Percentiles rank a stretch among this genome's conserved stretches.
These are phyloP conservation scores for Aspergillus eucalypticola DNA, from an alignment of 2,329 filamentous ascomycete genomes.

Conservation along the genomic window DNA sequence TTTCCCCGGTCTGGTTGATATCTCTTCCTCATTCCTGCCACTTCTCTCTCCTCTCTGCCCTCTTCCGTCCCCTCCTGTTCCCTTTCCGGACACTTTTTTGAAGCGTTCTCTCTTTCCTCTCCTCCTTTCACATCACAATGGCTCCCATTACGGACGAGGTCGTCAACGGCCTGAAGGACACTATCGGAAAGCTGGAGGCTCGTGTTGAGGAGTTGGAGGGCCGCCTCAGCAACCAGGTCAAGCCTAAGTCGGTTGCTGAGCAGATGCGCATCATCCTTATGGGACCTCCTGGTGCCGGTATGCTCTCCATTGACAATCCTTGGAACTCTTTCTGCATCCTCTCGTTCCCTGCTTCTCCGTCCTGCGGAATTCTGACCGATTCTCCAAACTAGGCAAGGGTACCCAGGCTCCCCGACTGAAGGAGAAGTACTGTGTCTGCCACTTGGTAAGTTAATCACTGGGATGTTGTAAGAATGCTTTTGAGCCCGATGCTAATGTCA, in stretches of 20 bases:
- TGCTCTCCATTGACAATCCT: constrained; percentile 8
- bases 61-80: constrained; percentile 16
- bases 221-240: constrained; percentile 58
- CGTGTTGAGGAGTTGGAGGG: constrained; percentile 84
- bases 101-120: constrained; percentile 6
- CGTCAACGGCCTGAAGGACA: constrained; percentile 79
- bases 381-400: constrained; percentile 74
- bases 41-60: constrained; percentile 18
- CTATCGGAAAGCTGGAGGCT: constrained; percentile 79
- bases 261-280: constrained; percentile 96
- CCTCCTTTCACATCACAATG: constrained; percentile 59
- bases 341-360: neutral
- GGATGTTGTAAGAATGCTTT: neutral
- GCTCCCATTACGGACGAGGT: constrained; percentile 79
- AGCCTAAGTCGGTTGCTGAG: constrained; percentile 54
- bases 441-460: constrained; percentile 67
- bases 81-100: constrained; percentile 19
- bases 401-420: constrained; percentile 98
- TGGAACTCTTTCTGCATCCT: neutral
- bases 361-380: constrained; percentile 22
- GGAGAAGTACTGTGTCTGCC: constrained; percentile 96
- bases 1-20: constrained; percentile 28
- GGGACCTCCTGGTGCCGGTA: constrained; percentile 95
- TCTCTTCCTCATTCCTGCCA: constrained; percentile 18
- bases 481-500: constrained; percentile 6